Percentiles rank a stretch among this genome's conserved stretches.
Evolutionary conservation across 805 yeast species (phyloP).

Genomic region (Yamadazyma sp.): DNA sequence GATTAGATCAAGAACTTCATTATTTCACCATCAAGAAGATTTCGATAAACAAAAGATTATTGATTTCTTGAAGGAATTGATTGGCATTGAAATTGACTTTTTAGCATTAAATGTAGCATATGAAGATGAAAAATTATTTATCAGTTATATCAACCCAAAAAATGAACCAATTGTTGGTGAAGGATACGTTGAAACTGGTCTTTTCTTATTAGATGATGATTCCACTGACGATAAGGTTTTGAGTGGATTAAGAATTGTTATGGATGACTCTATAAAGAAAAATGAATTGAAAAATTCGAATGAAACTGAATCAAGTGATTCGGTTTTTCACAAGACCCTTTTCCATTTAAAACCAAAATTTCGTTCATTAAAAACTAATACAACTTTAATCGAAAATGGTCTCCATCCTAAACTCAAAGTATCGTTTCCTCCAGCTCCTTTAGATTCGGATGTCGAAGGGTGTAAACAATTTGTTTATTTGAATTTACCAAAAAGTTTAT

Average conservation of each 20-base stretch:
- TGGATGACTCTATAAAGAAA: conserved; percentile 10
- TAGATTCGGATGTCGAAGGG: conserved; percentile 22
- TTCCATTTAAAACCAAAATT: conserved; percentile 38
- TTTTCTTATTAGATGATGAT: conserved; percentile 29
- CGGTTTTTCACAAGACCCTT: conserved; percentile 30
- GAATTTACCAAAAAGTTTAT: conserved; percentile 27
- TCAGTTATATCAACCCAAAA: conserved; percentile 13
- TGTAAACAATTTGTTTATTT: conserved; percentile 35
- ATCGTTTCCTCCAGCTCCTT: conserved; percentile 7
- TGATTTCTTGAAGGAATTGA: neutral
- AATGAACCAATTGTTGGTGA: neutral
- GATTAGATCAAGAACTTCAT: conserved; percentile 27
- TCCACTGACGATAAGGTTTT: conserved; percentile 31
- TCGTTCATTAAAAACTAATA: conserved; percentile 4
- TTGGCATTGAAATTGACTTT: neutral
- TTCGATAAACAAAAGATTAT: conserved; percentile 4
- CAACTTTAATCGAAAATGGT: conserved; percentile 22
- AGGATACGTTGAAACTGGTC: conserved; percentile 31
- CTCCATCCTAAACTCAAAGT: conserved; percentile 34
- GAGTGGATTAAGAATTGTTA: conserved; percentile 31
- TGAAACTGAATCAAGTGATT: no score
- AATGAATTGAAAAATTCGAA: conserved; percentile 6
- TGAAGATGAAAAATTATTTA: conserved; percentile 8
- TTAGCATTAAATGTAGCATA: conserved; percentile 12
- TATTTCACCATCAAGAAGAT: conserved; percentile 20